Percentiles rank a stretch among this genome's conserved stretches.
phyloP scores from a whole-genome alignment of 805 yeast species.

The Zygotorulaspora danielsina region DNA sequence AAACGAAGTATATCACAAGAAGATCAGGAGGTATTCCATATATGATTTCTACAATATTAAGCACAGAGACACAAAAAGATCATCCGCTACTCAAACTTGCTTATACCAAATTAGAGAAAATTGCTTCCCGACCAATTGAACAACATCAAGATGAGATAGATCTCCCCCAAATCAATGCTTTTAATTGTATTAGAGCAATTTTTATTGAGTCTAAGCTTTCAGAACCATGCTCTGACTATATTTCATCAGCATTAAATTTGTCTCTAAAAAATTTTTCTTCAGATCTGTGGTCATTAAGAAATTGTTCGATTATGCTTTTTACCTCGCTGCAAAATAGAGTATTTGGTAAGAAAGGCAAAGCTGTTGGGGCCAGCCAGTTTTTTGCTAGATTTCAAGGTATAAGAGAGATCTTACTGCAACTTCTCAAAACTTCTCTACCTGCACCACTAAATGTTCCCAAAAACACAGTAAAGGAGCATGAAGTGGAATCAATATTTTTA shows the following conservation, averaged over 20 bases:
- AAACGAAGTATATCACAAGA: constrained; percentile 71
- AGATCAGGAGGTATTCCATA: constrained; percentile 91
- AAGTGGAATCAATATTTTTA: constrained; percentile 66
- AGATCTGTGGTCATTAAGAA: constrained; percentile 77
- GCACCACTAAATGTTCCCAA: background rate
- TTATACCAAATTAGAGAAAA: constrained; percentile 46
- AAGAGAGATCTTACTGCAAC: constrained; percentile 44
- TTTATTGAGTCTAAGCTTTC: constrained; percentile 70
- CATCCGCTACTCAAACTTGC: constrained; percentile 46
- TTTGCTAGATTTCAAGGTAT: constrained; percentile 61
- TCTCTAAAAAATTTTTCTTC: constrained; percentile 62
- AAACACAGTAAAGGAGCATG: constrained; percentile 11
- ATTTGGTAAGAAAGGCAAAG: constrained; percentile 55
- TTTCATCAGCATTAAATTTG: constrained; percentile 55
- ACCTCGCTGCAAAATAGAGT: constrained; percentile 76
- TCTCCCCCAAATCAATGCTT: constrained; percentile 90
- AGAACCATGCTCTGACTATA: constrained; percentile 44
- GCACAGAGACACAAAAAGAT: constrained; percentile 40
- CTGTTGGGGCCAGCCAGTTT: constrained; percentile 58
- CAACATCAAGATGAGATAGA: constrained; percentile 55
- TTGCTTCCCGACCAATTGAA: constrained; percentile 51
- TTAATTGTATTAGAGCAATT: constrained; percentile 74
- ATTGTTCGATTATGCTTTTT: constrained; percentile 91
- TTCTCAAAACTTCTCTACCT: constrained; percentile 36
- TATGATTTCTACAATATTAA: constrained; percentile 68